phyloP scores from a whole-genome alignment of 1,139 yeast genomes.

The Yamadazyma jaroonii region DNA sequence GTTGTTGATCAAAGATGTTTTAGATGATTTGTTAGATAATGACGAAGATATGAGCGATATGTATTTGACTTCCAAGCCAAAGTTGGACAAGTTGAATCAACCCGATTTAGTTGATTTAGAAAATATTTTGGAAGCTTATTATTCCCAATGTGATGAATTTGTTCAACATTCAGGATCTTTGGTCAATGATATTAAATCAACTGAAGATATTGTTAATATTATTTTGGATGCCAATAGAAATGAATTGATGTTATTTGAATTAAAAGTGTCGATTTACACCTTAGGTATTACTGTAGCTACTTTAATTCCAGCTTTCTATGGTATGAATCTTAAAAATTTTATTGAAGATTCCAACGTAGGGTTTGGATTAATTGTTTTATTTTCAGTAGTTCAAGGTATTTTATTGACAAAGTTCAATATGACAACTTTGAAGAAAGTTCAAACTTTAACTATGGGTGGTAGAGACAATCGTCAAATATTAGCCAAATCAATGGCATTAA shows the following conservation, averaged over 20 bases:
- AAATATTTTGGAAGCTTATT: conserved; percentile 87
- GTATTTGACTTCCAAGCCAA: conserved; percentile 53
- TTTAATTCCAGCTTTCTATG: conserved; percentile 67
- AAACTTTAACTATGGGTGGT: conserved; percentile 57
- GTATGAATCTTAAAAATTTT: conserved; percentile 91
- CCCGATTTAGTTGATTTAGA: conserved; percentile 55
- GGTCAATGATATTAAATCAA: conserved; percentile 80
- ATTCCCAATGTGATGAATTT: conserved; percentile 93
- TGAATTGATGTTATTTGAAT: conserved; percentile 83
- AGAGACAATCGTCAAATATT: conserved; percentile 3
- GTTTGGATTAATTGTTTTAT: conserved; percentile 56
- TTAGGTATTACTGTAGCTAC: conserved; percentile 79
- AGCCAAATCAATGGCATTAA: conserved; percentile 5
- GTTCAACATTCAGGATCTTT: conserved; percentile 90
- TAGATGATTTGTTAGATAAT: conserved; percentile 82
- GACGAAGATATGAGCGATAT: conserved; percentile 88
- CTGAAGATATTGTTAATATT: conserved; percentile 95
- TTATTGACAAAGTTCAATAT: conserved; percentile 43
- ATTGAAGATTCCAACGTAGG: conserved; percentile 76
- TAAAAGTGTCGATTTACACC: conserved; percentile 82
- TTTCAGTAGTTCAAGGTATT: conserved; percentile 46
- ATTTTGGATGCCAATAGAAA: conserved; percentile 94
- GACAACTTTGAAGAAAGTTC: conserved; percentile 52
- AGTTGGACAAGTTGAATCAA: conserved; percentile 17
- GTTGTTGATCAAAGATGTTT: conserved; percentile 72